Conservation (phyloP, 2,329 filamentous ascomycete genomes). For the Eutypa lata region DNA sequence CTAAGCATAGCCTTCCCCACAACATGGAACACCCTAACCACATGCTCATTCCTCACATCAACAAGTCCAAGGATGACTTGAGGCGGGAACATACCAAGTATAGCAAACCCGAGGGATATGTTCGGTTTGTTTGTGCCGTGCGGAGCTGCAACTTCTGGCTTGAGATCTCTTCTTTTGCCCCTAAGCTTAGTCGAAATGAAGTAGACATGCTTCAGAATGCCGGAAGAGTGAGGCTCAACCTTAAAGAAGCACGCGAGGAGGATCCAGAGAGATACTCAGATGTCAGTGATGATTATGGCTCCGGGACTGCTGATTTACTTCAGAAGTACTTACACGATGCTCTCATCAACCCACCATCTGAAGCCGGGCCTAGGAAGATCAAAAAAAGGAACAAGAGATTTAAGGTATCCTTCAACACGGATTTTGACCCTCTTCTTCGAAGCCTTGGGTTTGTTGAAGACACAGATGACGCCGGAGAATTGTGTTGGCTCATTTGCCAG, state of each 20-base stretch:
- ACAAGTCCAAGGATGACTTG: constrained; percentile 7
- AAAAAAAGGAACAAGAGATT: constrained; percentile 57
- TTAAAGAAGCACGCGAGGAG: constrained; percentile 36
- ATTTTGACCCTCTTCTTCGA: constrained; percentile 46
- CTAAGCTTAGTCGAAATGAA: constrained; percentile 43
- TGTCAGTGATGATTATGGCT: constrained; percentile 37
- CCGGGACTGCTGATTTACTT: constrained; percentile 42
- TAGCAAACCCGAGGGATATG: constrained; percentile 12
- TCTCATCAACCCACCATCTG: constrained; percentile 32
- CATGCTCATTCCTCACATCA: constrained; percentile 22
- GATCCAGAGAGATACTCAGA: constrained; percentile 49
- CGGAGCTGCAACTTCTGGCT: constrained; percentile 36
- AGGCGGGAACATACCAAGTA: constrained; percentile 4
- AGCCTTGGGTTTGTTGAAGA: constrained; percentile 47
- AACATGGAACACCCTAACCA: constrained; percentile 20
- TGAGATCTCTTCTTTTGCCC: constrained; percentile 42
- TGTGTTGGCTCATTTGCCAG: constrained; percentile 32
- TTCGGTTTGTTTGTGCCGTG: constrained; percentile 22
- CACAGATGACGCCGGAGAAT: constrained; percentile 35
- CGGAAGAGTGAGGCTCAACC: constrained; percentile 37
- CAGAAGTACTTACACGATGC: constrained; percentile 52
- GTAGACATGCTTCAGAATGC: constrained; percentile 43
- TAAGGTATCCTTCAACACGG: constrained; percentile 48
- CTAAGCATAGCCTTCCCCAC: constrained; percentile 4
- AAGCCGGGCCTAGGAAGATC: constrained; percentile 38